Evolutionary conservation across 1,284 basidiomycete genomes (phyloP).

Genomic region (Trametes pubescens): DNA sequence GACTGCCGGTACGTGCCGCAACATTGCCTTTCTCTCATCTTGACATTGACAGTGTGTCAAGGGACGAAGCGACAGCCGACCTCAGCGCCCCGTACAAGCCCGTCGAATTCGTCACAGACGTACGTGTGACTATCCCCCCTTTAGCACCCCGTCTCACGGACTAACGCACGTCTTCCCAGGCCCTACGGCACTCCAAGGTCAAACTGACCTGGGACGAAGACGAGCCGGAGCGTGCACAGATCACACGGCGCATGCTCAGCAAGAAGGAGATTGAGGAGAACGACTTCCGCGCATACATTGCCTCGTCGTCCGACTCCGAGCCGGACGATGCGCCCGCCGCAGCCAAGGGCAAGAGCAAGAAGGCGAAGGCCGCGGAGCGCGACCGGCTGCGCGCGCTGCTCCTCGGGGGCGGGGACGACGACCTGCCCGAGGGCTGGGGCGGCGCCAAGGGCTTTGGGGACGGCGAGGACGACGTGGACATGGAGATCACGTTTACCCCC

Average conservation of each 20-base stretch:
- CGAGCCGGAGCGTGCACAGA: constrained; percentile 86
- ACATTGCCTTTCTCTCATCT: not conserved
- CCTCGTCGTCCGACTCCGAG: constrained; percentile 66
- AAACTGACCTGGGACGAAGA: constrained; percentile 99
- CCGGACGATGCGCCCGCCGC: constrained; percentile 39
- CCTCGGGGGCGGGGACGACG: constrained; percentile 69
- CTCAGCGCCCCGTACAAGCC: constrained; percentile 76
- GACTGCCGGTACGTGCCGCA: constrained; percentile 66
- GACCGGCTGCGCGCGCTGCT: constrained; percentile 77
- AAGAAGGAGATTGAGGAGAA: constrained; percentile 89
- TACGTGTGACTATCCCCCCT: constrained; percentile 49
- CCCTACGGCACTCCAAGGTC: constrained; percentile 97
- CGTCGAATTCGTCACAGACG: constrained; percentile 94
- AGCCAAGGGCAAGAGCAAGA: constrained; percentile 38
- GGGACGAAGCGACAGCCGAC: constrained; percentile 85
- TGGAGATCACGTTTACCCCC: constrained; percentile 95
- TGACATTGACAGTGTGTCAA: constrained; percentile 42
- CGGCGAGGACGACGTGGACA: constrained; percentile 65
- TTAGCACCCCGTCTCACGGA: not conserved
- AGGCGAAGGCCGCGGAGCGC: constrained; percentile 58
- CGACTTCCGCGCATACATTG: constrained; percentile 88
- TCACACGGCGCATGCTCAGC: constrained; percentile 83
- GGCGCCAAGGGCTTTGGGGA: constrained; percentile 47
- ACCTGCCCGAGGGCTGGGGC: constrained; percentile 86
- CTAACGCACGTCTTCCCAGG: constrained; percentile 56